A percentile compares a stretch with the other conserved stretches of the same genome.
These are phyloP conservation scores for Globisporangium radiosum DNA, from an alignment of 352 stramenopile genomes.

Conservation along the genomic window DNA sequence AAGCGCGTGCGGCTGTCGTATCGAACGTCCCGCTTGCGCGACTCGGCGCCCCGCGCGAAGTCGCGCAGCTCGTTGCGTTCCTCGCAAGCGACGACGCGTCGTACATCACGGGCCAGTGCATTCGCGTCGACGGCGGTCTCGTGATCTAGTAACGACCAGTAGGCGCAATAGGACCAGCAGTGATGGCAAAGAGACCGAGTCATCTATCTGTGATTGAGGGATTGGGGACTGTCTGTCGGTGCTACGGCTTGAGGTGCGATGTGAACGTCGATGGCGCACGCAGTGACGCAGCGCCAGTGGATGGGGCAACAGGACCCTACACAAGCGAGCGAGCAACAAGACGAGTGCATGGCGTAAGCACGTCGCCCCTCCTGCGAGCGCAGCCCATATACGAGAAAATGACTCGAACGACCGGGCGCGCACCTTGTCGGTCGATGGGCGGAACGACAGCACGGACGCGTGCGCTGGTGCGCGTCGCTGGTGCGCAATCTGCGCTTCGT, in stretches of 20 bases:
- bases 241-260: constrained; percentile 15
- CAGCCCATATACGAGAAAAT: not conserved
- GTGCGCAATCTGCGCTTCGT: constrained; percentile 76
- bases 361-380: no score
- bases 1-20: constrained; percentile 39
- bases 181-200: not conserved
- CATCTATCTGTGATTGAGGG: not conserved
- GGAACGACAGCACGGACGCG: constrained; percentile 64
- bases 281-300: not conserved
- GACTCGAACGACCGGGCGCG: not conserved
- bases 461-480: constrained; percentile 56
- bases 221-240: not conserved
- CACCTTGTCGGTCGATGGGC: constrained; percentile 38
- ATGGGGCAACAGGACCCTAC: no score
- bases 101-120: constrained; percentile 84
- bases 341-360: no score
- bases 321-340: not conserved
- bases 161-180: not conserved
- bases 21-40: constrained; percentile 50
- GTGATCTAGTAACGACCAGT: constrained; percentile 35
- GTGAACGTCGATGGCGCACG: constrained; percentile 2
- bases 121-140: constrained; percentile 75
- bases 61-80: constrained; percentile 77
- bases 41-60: constrained; percentile 60
- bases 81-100: constrained; percentile 62